These are phyloP conservation scores for Ceriops zippeliana DNA, from an alignment of 345 rosid genomes.

Conservation along the genomic window DNA sequence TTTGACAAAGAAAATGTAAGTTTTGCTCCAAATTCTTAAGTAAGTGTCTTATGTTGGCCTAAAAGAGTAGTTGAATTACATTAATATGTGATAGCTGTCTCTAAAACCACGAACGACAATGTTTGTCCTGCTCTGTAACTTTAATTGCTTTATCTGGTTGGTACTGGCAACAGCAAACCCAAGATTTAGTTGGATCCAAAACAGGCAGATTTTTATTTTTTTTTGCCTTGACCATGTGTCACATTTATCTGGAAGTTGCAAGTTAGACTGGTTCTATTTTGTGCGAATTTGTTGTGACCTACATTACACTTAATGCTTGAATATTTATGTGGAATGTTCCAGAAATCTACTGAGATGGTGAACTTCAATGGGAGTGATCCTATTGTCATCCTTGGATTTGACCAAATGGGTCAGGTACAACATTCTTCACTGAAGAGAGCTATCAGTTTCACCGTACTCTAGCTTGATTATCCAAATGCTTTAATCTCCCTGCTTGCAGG, in stretches of 20 bases:
- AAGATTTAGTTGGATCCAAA: too few relatives aligned
- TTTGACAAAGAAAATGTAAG: conserved; percentile 48
- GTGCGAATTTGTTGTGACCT: background rate
- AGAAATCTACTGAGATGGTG: conserved; percentile 52
- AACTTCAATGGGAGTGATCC: conserved; percentile 75
- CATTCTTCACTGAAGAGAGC: background rate
- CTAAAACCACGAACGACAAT: background rate
- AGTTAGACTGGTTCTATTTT: background rate
- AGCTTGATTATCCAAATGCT: background rate
- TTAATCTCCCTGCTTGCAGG: conserved; percentile 41
- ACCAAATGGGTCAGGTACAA: conserved; percentile 92
- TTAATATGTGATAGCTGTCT: background rate
- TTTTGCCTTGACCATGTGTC: background rate
- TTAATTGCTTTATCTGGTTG: too few relatives aligned
- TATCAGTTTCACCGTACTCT: background rate
- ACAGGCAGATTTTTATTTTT: background rate
- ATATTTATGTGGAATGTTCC: conserved; percentile 22
- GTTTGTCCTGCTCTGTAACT: too few relatives aligned
- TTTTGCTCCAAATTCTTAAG: conserved; percentile 5
- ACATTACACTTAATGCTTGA: conserved; percentile 2
- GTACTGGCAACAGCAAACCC: too few relatives aligned
- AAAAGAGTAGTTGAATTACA: conserved; percentile 1
- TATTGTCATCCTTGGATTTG: conserved; percentile 85
- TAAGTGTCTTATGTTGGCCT: conserved; percentile 8
- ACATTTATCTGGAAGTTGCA: background rate